A percentile compares a stretch with the other conserved stretches of the same genome.
phyloP scores from a whole-genome alignment of 139 green algal species.

The Chlorella sp. region DNA sequence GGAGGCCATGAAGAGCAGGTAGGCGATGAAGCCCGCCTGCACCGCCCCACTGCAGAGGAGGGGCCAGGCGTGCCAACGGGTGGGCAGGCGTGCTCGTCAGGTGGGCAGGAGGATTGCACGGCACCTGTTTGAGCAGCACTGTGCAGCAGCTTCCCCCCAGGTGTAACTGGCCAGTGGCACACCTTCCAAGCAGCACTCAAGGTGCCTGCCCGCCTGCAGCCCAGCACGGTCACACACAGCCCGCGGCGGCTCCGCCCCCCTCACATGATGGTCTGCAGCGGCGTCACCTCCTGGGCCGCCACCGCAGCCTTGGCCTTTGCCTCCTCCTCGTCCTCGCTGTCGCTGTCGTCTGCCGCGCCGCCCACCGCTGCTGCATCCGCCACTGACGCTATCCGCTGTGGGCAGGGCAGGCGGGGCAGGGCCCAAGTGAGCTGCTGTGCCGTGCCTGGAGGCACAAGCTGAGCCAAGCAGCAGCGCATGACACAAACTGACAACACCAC shows the following conservation, averaged over 20 bases:
- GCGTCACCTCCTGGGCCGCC: constrained; percentile 14
- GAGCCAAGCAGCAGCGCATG: neutral
- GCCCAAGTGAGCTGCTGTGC: no score
- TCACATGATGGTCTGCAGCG: constrained; percentile 34
- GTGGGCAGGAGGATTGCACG: no score
- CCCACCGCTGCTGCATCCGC: neutral
- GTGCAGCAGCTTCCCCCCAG: no score
- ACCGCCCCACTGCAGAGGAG: constrained; percentile 35
- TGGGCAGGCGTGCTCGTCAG: no score
- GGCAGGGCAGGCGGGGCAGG: neutral
- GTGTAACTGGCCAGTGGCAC: no score
- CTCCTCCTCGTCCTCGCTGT: constrained; percentile 36
- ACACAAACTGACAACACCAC: neutral
- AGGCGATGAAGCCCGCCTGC: constrained; percentile 44
- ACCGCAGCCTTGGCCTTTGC: neutral
- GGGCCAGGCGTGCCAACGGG: no score
- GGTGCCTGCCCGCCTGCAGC: neutral
- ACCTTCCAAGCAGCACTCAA: neutral
- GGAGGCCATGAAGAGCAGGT: constrained; percentile 38
- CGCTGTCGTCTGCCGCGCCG: neutral
- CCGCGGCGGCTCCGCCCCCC: neutral
- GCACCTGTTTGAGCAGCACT: no score
- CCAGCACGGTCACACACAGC: no score
- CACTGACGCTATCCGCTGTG: constrained; percentile 21
- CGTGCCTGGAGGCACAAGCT: no score